These are phyloP conservation scores for Fusarium staphyleae DNA, from an alignment of 2,329 filamentous ascomycete species.

Conservation along the genomic window DNA sequence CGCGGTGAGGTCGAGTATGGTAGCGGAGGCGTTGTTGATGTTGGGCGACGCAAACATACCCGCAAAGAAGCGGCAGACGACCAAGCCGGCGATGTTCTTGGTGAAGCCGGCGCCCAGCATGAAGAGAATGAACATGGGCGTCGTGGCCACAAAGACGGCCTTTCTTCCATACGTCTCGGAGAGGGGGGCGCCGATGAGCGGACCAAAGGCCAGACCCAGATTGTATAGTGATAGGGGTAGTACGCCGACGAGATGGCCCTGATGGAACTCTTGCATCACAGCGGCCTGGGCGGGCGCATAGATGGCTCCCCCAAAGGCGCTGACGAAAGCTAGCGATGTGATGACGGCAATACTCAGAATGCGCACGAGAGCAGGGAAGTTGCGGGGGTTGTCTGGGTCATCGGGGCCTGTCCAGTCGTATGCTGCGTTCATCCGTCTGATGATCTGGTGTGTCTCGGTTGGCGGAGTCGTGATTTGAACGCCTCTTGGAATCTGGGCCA, in stretches of 20 bases:
- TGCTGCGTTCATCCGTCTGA: constrained; percentile 25
- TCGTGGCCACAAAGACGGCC: constrained; percentile 21
- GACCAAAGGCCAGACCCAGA: constrained; percentile 29
- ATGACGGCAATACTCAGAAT: constrained; percentile 16
- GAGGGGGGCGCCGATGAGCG: constrained; percentile 16
- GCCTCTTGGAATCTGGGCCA: not conserved
- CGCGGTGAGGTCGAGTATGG: constrained; percentile 17
- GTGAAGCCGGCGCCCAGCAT: constrained; percentile 1
- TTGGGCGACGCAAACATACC: constrained; percentile 29
- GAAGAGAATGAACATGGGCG: constrained; percentile 20
- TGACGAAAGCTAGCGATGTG: constrained; percentile 7
- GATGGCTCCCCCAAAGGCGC: constrained; percentile 16
- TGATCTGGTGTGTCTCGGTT: constrained; percentile 1
- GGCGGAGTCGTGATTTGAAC: not conserved
- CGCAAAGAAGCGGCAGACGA: constrained; percentile 21
- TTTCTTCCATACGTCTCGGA: constrained; percentile 26
- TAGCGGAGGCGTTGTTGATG: constrained; percentile 28
- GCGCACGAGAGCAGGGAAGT: constrained; percentile 6
- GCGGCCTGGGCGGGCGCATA: constrained; percentile 19
- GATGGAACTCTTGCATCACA: constrained; percentile 4
- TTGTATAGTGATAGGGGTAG: constrained; percentile 22
- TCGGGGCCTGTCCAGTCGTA: constrained; percentile 24
- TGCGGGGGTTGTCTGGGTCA: constrained; percentile 25
- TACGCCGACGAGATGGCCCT: not conserved
- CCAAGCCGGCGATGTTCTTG: not conserved